A percentile compares a stretch with the other conserved stretches of the same genome.
These are phyloP conservation scores for Thoreauomyces humboldtii DNA, from an alignment of 192 early-diverging fungal species.

Conservation along the genomic window DNA sequence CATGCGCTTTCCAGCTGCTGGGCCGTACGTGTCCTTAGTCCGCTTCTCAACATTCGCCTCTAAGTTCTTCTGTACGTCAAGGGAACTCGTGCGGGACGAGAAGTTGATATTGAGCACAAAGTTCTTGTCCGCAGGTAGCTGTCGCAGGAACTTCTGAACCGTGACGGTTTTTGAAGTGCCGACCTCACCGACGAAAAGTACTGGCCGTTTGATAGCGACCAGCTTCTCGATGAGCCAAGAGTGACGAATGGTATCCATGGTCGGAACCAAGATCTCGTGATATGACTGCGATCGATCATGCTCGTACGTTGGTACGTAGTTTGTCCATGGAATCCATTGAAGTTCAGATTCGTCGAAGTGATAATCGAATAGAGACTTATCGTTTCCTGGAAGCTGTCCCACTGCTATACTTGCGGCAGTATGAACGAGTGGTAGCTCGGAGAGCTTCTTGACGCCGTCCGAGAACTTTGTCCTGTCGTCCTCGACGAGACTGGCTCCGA, in stretches of 20 bases:
- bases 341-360: slow-evolving; percentile 52
- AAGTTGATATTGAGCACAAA: slow-evolving; percentile 60
- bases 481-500: slow-evolving; percentile 54
- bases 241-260: slow-evolving; percentile 57
- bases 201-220: slow-evolving; percentile 50
- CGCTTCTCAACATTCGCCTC: slow-evolving; percentile 62
- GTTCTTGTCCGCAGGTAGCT: slow-evolving; percentile 51
- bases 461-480: slow-evolving; percentile 59
- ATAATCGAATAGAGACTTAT: slow-evolving; percentile 57
- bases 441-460: slow-evolving; percentile 57
- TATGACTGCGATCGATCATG: slow-evolving; percentile 45
- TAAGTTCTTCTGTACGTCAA: slow-evolving; percentile 60
- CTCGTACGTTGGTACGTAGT: slow-evolving; percentile 56
- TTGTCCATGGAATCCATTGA: slow-evolving; percentile 56
- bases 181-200: slow-evolving; percentile 59
- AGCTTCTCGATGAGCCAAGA: slow-evolving; percentile 58
- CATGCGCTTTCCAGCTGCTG: slow-evolving; percentile 49
- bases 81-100: slow-evolving; percentile 54
- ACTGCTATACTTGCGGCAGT: slow-evolving; percentile 37
- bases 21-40: slow-evolving; percentile 64
- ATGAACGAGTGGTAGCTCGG: slow-evolving; percentile 54
- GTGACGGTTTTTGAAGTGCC: slow-evolving; percentile 64
- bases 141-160: slow-evolving; percentile 50
- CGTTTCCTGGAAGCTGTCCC: slow-evolving; percentile 58
- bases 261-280: slow-evolving; percentile 60